Conservation (phyloP, 2,329 filamentous ascomycete species). For the Apiospora malaysiana region DNA sequence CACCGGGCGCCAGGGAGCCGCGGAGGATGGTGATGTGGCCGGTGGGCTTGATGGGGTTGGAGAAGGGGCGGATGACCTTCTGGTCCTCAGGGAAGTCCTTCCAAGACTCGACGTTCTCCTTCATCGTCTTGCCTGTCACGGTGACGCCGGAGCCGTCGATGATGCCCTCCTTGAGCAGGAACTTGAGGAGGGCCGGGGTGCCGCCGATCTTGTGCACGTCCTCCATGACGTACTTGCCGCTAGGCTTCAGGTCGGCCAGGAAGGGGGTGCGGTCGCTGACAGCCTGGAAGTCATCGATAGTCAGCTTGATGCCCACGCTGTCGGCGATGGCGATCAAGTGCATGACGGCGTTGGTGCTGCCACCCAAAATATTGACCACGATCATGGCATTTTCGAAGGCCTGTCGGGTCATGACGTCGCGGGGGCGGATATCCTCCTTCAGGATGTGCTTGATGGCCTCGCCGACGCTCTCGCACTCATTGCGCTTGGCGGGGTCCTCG, state of each 20-base stretch:
- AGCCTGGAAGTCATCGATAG: constrained; percentile 84
- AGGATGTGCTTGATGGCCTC: constrained; percentile 76
- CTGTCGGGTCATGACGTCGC: constrained; percentile 78
- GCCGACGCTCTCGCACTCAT: constrained; percentile 76
- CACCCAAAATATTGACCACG: constrained; percentile 80
- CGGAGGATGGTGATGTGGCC: constrained; percentile 90
- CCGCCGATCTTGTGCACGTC: constrained; percentile 86
- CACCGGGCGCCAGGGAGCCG: constrained; percentile 83
- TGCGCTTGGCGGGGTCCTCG: constrained; percentile 72
- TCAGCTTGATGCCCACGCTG: constrained; percentile 79
- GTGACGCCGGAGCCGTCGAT: constrained; percentile 82
- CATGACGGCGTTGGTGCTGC: constrained; percentile 85
- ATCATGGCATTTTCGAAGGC: constrained; percentile 89
- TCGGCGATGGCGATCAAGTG: constrained; percentile 86
- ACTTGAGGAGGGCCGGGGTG: constrained; percentile 85
- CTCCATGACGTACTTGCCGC: constrained; percentile 86
- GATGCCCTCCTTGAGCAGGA: constrained; percentile 81
- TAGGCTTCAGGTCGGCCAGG: constrained; percentile 83
- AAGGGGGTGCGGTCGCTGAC: constrained; percentile 81
- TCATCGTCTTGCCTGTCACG: constrained; percentile 88
- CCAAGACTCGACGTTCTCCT: constrained; percentile 80
- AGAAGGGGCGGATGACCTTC: constrained; percentile 79
- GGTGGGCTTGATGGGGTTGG: constrained; percentile 84
- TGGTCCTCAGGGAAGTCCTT: constrained; percentile 78
- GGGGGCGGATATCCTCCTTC: constrained; percentile 76